These are phyloP conservation scores for Penicillium simplicissimum DNA, from an alignment of 495 filamentous ascomycete genomes.

Conservation along the genomic window DNA sequence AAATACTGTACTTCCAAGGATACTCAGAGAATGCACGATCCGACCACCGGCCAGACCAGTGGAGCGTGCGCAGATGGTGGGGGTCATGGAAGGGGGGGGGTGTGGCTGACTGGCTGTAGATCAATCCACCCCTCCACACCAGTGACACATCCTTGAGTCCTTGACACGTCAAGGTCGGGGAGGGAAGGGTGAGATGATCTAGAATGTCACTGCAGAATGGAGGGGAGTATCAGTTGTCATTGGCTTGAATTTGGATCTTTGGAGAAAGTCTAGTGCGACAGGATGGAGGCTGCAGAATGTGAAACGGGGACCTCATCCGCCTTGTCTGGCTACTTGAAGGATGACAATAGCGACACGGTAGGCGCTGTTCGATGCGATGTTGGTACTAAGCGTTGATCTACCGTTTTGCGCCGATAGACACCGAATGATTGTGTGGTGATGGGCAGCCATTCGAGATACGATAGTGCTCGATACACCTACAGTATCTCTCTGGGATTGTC, in stretches of 20 bases:
- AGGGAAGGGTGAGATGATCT: neutral
- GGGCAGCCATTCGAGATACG: neutral
- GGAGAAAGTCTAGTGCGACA: neutral
- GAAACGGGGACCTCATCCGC: neutral
- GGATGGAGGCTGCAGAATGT: neutral
- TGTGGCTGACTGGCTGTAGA: neutral
- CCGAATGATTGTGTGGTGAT: neutral
- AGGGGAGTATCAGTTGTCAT: neutral
- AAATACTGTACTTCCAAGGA: neutral
- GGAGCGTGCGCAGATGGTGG: neutral
- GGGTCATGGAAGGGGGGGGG: neutral
- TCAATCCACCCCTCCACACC: conserved; percentile 3
- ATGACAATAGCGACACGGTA: too few species aligned
- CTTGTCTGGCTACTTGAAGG: too few species aligned
- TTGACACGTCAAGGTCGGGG: conserved; percentile 21
- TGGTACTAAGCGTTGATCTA: conserved; percentile 22
- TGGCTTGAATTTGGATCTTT: too few species aligned
- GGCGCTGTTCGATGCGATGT: neutral
- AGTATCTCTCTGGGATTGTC: too few species aligned
- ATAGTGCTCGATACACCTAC: neutral
- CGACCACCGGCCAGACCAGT: neutral
- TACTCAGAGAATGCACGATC: neutral
- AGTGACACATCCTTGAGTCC: conserved; percentile 27
- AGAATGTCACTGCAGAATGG: neutral
- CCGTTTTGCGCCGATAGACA: conserved; percentile 24